These are phyloP conservation scores for Trametes punicea DNA, from an alignment of 768 basidiomycete genomes.

Conservation along the genomic window DNA sequence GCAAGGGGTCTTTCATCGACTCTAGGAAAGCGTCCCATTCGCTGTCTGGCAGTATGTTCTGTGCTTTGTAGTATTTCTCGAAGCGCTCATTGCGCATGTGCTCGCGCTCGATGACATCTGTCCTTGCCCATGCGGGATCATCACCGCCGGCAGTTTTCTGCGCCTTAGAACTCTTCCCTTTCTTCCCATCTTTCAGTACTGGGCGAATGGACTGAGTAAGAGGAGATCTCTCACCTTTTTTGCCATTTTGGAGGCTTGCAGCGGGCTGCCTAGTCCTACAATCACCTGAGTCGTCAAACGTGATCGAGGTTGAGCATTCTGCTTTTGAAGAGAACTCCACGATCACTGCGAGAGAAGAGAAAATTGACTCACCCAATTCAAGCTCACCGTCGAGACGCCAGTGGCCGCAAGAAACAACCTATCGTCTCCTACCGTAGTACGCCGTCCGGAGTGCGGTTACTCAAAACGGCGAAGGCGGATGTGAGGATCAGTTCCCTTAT, in stretches of 20 bases:
- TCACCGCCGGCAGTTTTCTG: constrained; percentile 3
- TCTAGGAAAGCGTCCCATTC: constrained; percentile 80
- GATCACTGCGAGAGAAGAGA: too few species aligned
- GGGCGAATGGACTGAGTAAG: background rate
- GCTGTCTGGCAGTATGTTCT: constrained; percentile 68
- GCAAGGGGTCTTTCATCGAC: constrained; percentile 65
- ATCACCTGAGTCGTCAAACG: background rate
- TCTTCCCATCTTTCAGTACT: background rate
- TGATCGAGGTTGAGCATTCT: background rate
- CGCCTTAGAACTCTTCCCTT: constrained; percentile 10
- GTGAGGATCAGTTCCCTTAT: too few species aligned
- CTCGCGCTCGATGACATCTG: constrained; percentile 50
- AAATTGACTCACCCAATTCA: too few species aligned
- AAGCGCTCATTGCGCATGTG: constrained; percentile 74
- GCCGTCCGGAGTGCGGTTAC: too few species aligned
- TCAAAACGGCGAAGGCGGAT: too few species aligned
- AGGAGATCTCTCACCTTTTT: background rate
- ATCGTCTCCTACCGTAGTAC: too few species aligned
- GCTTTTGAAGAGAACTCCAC: too few species aligned
- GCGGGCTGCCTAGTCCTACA: too few species aligned
- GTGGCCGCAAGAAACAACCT: too few species aligned
- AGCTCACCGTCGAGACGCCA: too few species aligned
- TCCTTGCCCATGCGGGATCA: constrained; percentile 28
- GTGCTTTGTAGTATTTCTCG: constrained; percentile 66
- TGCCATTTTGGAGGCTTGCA: background rate